phyloP scores from a whole-genome alignment of 352 stramenopile species.

The Globisporangium yorkense region DNA sequence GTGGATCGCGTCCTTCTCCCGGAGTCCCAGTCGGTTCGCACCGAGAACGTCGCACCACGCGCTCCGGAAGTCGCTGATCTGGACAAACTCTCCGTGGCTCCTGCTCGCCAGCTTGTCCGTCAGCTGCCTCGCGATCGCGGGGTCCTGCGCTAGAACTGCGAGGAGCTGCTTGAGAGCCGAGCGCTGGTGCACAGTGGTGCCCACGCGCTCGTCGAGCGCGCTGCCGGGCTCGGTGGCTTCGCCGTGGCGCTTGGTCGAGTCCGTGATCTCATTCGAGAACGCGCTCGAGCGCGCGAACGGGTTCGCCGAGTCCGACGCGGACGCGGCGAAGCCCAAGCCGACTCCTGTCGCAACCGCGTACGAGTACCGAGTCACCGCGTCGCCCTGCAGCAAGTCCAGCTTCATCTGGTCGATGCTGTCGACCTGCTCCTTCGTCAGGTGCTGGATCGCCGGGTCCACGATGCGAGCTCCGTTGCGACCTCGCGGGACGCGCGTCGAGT shows the following conservation, averaged over 20 bases:
- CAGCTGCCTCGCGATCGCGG: conserved; percentile 5
- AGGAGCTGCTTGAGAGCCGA: conserved; percentile 48
- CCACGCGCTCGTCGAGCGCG: conserved; percentile 39
- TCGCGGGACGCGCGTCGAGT: conserved; percentile 34
- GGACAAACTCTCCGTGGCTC: conserved; percentile 23
- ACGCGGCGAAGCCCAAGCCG: conserved; percentile 47
- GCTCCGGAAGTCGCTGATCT: conserved; percentile 42
- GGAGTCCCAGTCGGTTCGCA: conserved; percentile 9
- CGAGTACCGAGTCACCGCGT: conserved; percentile 59
- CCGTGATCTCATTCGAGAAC: conserved; percentile 69
- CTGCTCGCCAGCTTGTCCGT: conserved; percentile 4
- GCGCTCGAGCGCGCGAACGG: conserved; percentile 57
- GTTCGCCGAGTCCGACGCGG: conserved; percentile 46
- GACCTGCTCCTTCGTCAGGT: conserved; percentile 59
- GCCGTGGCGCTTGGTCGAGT: conserved; percentile 55
- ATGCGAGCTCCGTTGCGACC: conserved; percentile 48
- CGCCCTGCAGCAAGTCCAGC: conserved; percentile 36
- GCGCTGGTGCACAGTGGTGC: conserved; percentile 53
- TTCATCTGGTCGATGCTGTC: conserved; percentile 75
- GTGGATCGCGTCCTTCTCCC: conserved; percentile 58
- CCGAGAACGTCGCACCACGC: conserved; percentile 11
- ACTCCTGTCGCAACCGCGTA: conserved; percentile 53
- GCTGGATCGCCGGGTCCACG: conserved; percentile 40
- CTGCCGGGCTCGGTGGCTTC: conserved; percentile 62
- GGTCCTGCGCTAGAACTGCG: conserved; percentile 14